Evolutionary conservation across 1,139 yeast genomes (phyloP).

Genomic region (Yamadazyma sp.): DNA sequence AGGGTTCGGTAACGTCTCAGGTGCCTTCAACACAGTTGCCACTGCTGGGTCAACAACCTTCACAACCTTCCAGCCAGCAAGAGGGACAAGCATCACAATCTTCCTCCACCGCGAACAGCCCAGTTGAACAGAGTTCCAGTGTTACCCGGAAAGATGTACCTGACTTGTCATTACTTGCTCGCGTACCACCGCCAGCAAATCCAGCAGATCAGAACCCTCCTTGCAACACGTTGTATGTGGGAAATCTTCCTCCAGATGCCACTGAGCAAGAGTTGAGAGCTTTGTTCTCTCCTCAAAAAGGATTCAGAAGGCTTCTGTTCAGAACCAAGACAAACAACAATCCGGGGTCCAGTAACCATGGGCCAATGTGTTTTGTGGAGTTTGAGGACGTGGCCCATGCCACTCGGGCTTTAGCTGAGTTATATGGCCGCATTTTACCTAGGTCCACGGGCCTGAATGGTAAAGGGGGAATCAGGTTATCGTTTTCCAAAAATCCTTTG

Average conservation of each 20-base stretch:
- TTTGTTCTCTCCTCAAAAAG: slow-evolving; percentile 83
- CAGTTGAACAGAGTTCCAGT: slow-evolving; percentile 15
- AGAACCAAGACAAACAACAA: slow-evolving; percentile 59
- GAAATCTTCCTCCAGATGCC: slow-evolving; percentile 96
- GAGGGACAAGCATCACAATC: slow-evolving; percentile 5
- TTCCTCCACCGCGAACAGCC: slow-evolving; percentile 14
- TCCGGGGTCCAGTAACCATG: slow-evolving; percentile 58
- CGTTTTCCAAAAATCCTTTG: slow-evolving; percentile 92
- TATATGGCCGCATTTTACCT: slow-evolving; percentile 84
- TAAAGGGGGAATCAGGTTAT: slow-evolving; percentile 92
- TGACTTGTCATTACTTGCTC: slow-evolving; percentile 67
- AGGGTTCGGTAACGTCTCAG: not conserved
- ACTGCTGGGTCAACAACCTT: slow-evolving; percentile 7
- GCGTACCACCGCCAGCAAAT: slow-evolving; percentile 94
- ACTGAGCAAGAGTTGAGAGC: slow-evolving; percentile 90
- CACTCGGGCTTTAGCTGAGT: slow-evolving; percentile 87
- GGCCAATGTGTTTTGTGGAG: slow-evolving; percentile 99
- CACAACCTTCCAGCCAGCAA: slow-evolving; percentile 1
- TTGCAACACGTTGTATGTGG: slow-evolving; percentile 93
- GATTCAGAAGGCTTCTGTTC: slow-evolving; percentile 89
- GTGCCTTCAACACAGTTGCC: not conserved
- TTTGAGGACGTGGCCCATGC: slow-evolving; percentile 95
- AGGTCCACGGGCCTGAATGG: slow-evolving; percentile 67
- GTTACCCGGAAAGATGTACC: slow-evolving; percentile 49
- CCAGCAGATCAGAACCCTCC: slow-evolving; percentile 99